These are phyloP conservation scores for Aegilops bicornis DNA, from an alignment of 176 grass and related monocot genomes.

Conservation along the genomic window DNA sequence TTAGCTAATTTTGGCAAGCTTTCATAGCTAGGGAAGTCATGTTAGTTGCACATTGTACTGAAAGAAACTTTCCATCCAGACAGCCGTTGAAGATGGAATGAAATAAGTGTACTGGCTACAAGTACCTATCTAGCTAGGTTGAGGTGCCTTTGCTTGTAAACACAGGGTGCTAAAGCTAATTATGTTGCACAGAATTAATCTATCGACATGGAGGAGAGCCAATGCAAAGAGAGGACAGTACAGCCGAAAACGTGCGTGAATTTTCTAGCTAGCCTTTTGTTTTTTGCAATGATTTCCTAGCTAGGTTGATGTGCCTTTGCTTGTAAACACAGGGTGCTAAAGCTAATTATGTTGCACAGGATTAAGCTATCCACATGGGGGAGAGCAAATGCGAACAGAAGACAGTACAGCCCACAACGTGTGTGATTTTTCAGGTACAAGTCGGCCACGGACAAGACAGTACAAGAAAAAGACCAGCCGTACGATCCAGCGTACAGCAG, in stretches of 20 bases:
- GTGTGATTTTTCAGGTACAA: neutral
- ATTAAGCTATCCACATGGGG: neutral
- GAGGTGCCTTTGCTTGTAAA: constrained; percentile 21
- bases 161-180: neutral
- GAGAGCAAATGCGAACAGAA: neutral
- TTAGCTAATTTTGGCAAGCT: constrained; percentile 1
- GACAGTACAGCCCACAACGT: neutral
- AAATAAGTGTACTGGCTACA: neutral
- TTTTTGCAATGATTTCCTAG: neutral
- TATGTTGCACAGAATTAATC: neutral
- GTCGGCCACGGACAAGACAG: too few species aligned
- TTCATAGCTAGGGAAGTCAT: neutral
- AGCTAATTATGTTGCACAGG: neutral
- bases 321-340: constrained; percentile 14
- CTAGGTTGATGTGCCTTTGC: constrained; percentile 5
- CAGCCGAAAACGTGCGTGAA: constrained; percentile 17
- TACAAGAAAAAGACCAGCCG: too few species aligned
- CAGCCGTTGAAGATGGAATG: neutral
- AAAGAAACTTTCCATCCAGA: neutral
- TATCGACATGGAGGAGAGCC: neutral
- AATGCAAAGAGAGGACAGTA: neutral
- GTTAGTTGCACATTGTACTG: neutral
- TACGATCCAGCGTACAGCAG: too few species aligned
- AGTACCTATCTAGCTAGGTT: neutral
- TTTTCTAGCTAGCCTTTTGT: neutral